Evolutionary conservation across 1,139 yeast species (phyloP), one percentile per base, ranked within the genome.

Genomic region (Candida sp.): DNA sequence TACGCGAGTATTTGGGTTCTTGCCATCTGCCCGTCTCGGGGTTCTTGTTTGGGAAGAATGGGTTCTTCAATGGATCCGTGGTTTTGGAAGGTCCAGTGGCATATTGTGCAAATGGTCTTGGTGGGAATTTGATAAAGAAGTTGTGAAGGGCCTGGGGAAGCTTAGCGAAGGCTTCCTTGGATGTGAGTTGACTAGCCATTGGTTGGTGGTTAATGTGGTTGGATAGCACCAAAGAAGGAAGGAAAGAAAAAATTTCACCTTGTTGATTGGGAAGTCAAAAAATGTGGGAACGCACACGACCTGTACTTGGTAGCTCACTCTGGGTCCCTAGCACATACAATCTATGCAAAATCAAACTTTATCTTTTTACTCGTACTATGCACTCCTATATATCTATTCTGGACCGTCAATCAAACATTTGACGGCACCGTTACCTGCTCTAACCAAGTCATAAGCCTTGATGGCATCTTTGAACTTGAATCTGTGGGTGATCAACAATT

Each of bases 61-160:
- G 99, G 68, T 94, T 94, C 61, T 90, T 88, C 52, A 81, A 79
- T 25, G 84, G 80, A 46, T 91, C 93, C 47, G 75, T 75, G 25
- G 89, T 83, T 32, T 83, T 73, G 5, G 90, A 82, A 49, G 97
- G 89, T 56, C 78, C 81, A 3, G 75, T 70, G 7, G 90, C 75
- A 68, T 92, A 93, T 58, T 79, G 66, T 31, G 79, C 80, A 67
- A 83, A 84, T n/a, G 96, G 94, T 40, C 88, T 75, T 12, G 98
- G 98, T 41, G 98, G 98, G 63, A 85, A 90, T 66, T 83, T 86
- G 51, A 83, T 75, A 73, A 93, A 92, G 70, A 93, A 93, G 61
- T 77, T 82, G 66, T 86, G 89, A 47, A 93, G 79, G 63, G 81
- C 83, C 53, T 72, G 75, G 12, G 98, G 98, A 49, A 93, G 84